Conservation (phyloP, 1,284 basidiomycete genomes). For the Kalmanozyma brasiliensis region DNA sequence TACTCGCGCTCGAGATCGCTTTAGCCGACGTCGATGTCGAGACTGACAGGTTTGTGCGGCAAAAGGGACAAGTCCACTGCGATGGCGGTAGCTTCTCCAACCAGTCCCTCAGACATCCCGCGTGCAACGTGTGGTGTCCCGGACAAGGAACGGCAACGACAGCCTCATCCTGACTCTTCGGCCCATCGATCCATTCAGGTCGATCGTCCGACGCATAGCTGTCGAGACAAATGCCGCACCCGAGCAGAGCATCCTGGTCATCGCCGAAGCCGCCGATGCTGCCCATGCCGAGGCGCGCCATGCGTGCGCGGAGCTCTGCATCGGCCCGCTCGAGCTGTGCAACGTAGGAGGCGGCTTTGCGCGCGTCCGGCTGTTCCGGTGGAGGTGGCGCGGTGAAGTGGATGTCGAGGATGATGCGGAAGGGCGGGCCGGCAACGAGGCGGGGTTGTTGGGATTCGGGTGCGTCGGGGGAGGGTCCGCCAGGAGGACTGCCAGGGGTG, state of each 20-base stretch:
- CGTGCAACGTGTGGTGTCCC: slow-evolving; percentile 63
- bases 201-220: slow-evolving; percentile 57
- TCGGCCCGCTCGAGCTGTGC: slow-evolving; percentile 60
- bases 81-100: slow-evolving; percentile 53
- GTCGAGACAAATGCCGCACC: slow-evolving; percentile 64
- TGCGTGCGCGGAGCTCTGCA: slow-evolving; percentile 61
- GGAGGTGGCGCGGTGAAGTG: slow-evolving; percentile 33
- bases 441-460: slow-evolving; percentile 38
- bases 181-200: slow-evolving; percentile 59
- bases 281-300: slow-evolving; percentile 60
- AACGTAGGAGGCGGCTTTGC: slow-evolving; percentile 52
- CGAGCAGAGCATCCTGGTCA: slow-evolving; percentile 35
- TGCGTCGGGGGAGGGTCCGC: slow-evolving; percentile 29
- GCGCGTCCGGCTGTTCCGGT: slow-evolving; percentile 46
- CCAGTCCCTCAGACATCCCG: slow-evolving; percentile 59
- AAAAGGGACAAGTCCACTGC: slow-evolving; percentile 65
- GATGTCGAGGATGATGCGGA: slow-evolving; percentile 55
- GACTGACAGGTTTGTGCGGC: slow-evolving; percentile 47
- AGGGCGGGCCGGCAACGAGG: slow-evolving; percentile 55
- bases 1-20: not conserved
- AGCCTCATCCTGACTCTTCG: slow-evolving; percentile 49
- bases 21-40: slow-evolving; percentile 9
- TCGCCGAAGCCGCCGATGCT: slow-evolving; percentile 53
- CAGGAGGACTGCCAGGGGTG: slow-evolving; percentile 35
- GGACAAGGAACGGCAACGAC: slow-evolving; percentile 62